Percentiles rank a stretch among this genome's conserved stretches.
Evolutionary conservation across 306 rosid species (phyloP).

Genomic region (Leucaena leucocephala): DNA sequence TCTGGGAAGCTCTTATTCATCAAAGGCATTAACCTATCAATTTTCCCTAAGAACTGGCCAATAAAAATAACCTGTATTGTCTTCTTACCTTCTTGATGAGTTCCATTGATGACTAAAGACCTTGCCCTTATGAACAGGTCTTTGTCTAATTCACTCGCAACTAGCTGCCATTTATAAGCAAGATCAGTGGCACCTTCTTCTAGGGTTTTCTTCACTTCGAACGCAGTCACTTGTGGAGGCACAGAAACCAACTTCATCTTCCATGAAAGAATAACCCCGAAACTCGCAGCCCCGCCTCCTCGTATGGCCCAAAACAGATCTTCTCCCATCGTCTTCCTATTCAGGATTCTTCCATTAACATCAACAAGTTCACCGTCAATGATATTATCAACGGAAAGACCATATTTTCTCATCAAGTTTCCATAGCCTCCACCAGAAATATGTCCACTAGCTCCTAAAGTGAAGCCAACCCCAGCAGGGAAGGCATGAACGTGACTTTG

Average conservation of each 20-base stretch:
- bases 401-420: constrained; percentile 70
- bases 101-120: constrained; percentile 11
- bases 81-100: constrained; percentile 1
- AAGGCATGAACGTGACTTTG: constrained; percentile 24
- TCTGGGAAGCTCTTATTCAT: constrained; percentile 47
- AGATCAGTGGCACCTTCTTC: constrained; percentile 47
- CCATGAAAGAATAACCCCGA: constrained; percentile 69
- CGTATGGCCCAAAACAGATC: constrained; percentile 49
- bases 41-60: constrained; percentile 43
- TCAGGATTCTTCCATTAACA: constrained; percentile 32
- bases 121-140: constrained; percentile 40
- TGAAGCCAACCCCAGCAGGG: constrained; percentile 61
- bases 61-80: constrained; percentile 34
- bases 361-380: constrained; percentile 39
- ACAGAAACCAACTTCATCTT: constrained; percentile 54
- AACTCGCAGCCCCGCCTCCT: constrained; percentile 60
- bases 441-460: constrained; percentile 72
- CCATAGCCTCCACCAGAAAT: constrained; percentile 84
- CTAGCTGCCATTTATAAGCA: constrained; percentile 53
- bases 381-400: constrained; percentile 67
- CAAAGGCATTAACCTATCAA: constrained; percentile 32
- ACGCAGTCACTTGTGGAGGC: constrained; percentile 57
- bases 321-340: constrained; percentile 46
- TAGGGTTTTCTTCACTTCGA: constrained; percentile 36
- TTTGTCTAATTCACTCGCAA: constrained; percentile 40